A percentile compares a stretch with the other conserved stretches of the same genome.
These are phyloP conservation scores for Elasticomyces elasticus DNA, from an alignment of 495 filamentous ascomycete genomes.

Conservation along the genomic window DNA sequence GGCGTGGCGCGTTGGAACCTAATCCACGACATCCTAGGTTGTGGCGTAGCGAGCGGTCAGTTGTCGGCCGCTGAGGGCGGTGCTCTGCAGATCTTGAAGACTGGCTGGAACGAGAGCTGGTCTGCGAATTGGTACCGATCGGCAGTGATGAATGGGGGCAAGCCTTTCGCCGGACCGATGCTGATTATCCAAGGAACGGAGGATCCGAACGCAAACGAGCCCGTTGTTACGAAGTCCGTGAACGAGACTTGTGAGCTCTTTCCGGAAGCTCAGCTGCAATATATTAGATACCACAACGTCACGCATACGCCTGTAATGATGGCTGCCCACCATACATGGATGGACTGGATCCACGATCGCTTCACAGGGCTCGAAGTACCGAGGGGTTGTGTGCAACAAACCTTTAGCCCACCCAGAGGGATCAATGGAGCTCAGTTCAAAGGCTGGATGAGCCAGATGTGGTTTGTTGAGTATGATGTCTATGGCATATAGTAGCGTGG, in stretches of 20 bases:
- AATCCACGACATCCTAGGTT: slow-evolving; percentile 29
- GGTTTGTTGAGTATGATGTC: slow-evolving; percentile 5
- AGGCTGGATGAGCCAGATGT: neutral
- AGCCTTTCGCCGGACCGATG: slow-evolving; percentile 36
- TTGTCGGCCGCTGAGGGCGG: slow-evolving; percentile 19
- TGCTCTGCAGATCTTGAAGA: slow-evolving; percentile 16
- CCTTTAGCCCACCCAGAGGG: slow-evolving; percentile 3
- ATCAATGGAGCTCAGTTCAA: neutral
- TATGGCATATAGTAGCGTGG: neutral
- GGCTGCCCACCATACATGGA: slow-evolving; percentile 15
- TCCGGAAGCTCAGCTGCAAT: slow-evolving; percentile 10
- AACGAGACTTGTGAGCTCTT: slow-evolving; percentile 29
- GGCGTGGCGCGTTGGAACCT: slow-evolving; percentile 28
- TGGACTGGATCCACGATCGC: slow-evolving; percentile 22
- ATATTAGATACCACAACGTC: slow-evolving; percentile 1
- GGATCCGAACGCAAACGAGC: slow-evolving; percentile 27
- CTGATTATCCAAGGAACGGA: slow-evolving; percentile 38
- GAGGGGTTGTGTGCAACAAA: slow-evolving; percentile 4
- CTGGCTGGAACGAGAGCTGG: slow-evolving; percentile 27
- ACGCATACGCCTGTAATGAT: slow-evolving; percentile 16
- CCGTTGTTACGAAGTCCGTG: slow-evolving; percentile 26
- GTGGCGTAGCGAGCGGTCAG: slow-evolving; percentile 23
- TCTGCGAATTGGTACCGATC: slow-evolving; percentile 3
- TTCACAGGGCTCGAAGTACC: slow-evolving; percentile 10
- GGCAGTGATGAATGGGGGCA: neutral